These are phyloP conservation scores for Diaporthe caulivora DNA, from an alignment of 2,329 filamentous ascomycete species.

Conservation along the genomic window DNA sequence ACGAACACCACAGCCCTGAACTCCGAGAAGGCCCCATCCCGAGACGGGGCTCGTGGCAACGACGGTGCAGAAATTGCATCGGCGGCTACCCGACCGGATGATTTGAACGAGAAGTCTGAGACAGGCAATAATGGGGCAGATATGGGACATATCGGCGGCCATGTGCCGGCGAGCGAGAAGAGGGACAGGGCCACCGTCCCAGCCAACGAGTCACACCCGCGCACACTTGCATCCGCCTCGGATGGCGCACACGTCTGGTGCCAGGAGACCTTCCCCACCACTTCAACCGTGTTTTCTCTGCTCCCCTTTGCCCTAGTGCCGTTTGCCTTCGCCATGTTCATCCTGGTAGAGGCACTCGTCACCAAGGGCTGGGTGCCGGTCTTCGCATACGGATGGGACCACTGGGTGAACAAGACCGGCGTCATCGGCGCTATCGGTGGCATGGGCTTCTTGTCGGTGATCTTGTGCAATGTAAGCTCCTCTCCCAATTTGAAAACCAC, in stretches of 20 bases:
- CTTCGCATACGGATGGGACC: conserved; percentile 80
- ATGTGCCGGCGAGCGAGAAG: conserved; percentile 5
- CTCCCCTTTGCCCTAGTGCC: conserved; percentile 77
- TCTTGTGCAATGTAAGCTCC: conserved; percentile 77
- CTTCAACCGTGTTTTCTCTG: conserved; percentile 73
- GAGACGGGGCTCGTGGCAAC: neutral
- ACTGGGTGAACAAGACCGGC: conserved; percentile 78
- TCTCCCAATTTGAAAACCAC: neutral
- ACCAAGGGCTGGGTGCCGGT: conserved; percentile 82
- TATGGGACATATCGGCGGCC: neutral
- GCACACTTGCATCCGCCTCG: conserved; percentile 66
- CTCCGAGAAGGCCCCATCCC: conserved; percentile 2
- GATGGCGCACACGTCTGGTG: conserved; percentile 65
- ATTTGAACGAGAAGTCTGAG: conserved; percentile 18
- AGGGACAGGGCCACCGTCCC: neutral
- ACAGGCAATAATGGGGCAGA: neutral
- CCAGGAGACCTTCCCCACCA: conserved; percentile 79
- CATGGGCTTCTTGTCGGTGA: conserved; percentile 79
- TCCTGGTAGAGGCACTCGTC: conserved; percentile 78
- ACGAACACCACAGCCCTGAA: conserved; percentile 1
- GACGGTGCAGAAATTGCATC: neutral
- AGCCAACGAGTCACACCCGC: conserved; percentile 36
- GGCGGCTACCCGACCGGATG: neutral
- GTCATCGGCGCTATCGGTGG: conserved; percentile 77
- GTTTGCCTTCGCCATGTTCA: conserved; percentile 81